Conservation (phyloP, 2,329 filamentous ascomycete species). For the Pleoardoris graminearum region DNA sequence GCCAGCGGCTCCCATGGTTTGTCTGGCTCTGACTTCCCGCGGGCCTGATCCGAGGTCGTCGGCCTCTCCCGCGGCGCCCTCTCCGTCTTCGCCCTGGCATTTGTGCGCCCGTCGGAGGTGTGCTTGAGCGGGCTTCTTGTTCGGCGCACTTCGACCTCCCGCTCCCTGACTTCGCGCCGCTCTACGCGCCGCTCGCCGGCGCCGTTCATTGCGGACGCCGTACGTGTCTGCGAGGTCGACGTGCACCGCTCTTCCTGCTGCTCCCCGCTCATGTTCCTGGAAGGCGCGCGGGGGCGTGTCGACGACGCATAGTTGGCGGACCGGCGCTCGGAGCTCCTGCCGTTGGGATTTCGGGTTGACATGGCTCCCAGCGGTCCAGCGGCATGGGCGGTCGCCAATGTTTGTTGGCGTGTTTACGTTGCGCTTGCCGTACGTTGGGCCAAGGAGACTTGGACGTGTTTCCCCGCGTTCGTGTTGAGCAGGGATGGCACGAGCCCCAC, state of each 20-base stretch:
- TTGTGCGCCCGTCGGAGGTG: constrained; percentile 36
- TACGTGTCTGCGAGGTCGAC: constrained; percentile 34
- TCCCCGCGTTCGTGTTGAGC: constrained; percentile 6
- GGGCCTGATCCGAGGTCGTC: constrained; percentile 23
- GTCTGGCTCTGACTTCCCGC: constrained; percentile 31
- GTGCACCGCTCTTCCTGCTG: constrained; percentile 25
- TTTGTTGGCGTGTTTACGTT: neutral
- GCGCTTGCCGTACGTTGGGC: neutral
- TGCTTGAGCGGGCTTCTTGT: constrained; percentile 45
- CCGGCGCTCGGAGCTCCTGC: constrained; percentile 39
- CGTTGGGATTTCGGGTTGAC: constrained; percentile 38
- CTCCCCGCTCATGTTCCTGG: constrained; percentile 28
- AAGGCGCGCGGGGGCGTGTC: constrained; percentile 44
- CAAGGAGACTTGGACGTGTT: constrained; percentile 3
- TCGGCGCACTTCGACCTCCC: constrained; percentile 40
- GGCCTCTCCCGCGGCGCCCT: constrained; percentile 31
- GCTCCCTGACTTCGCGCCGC: constrained; percentile 41
- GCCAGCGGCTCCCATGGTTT: constrained; percentile 78
- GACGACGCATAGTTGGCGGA: constrained; percentile 36
- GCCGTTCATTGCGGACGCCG: constrained; percentile 23
- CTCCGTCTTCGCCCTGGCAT: constrained; percentile 38
- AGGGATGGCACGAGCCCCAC: constrained; percentile 2
- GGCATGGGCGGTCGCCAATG: constrained; percentile 27
- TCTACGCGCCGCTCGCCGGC: constrained; percentile 40
- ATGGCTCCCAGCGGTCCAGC: constrained; percentile 30